Evolutionary conservation across 1,284 basidiomycete species (phyloP).

Genomic region (Cryptococcus hybrid): DNA sequence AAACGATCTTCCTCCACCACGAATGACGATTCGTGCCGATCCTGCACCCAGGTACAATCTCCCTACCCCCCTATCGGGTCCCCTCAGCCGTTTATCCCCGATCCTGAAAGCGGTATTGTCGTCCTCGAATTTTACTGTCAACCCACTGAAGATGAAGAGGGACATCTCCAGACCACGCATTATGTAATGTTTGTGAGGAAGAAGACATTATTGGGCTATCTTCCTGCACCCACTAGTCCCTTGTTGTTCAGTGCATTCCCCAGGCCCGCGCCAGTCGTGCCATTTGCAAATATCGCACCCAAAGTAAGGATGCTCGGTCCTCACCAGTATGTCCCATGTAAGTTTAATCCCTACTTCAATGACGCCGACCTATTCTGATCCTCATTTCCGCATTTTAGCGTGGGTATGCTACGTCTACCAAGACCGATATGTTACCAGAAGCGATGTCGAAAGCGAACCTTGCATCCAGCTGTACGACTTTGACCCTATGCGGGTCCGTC

Average conservation of each 20-base stretch:
- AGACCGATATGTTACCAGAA: constrained; percentile 30
- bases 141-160: constrained; percentile 5
- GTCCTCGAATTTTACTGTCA: constrained; percentile 39
- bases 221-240: constrained; percentile 39
- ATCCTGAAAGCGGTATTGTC: constrained; percentile 41
- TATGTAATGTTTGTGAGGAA: constrained; percentile 36
- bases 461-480: constrained; percentile 43
- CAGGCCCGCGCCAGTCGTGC: constrained; percentile 31
- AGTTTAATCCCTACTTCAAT: not conserved
- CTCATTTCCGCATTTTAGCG: constrained; percentile 9
- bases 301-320: constrained; percentile 41
- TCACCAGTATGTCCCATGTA: constrained; percentile 12
- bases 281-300: constrained; percentile 37
- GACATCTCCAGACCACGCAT: constrained; percentile 18
- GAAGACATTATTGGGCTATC: constrained; percentile 32
- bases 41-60: constrained; percentile 44
- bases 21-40: constrained; percentile 41
- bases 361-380: not conserved
- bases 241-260: constrained; percentile 26
- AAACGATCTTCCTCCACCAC: constrained; percentile 27
- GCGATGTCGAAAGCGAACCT: constrained; percentile 8
- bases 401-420: constrained; percentile 51
- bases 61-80: constrained; percentile 29
- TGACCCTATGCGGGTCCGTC: constrained; percentile 35
- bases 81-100: constrained; percentile 34